Base-by-base conservation (phyloP, 2,329 filamentous ascomycete genomes). In the Fusarium piperis region DNA sequence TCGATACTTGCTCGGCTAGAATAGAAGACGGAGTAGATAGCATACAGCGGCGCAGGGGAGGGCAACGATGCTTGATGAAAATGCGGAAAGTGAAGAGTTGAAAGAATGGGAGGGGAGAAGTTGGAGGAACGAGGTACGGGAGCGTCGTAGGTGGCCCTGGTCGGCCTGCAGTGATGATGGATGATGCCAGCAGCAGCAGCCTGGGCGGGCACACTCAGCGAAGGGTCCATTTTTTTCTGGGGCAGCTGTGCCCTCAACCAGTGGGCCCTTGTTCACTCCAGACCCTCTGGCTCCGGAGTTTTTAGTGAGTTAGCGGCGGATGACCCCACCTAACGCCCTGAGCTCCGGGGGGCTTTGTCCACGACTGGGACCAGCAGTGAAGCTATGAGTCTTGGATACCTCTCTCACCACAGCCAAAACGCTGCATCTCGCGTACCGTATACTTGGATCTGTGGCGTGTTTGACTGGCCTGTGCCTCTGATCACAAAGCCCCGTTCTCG, bases 111-210 rank as follows among this genome's bases (percentile, higher is more conserved):
- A 62, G 70, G 46, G 71, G 64, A 65, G 60, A 59, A 73, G 51
- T 38, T 59, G 51, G 51, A 66, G 57, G 65, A 62, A 71, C 60
- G 64, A 68, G 70, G n/a, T n/a, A n/a, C n/a, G n/a, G n/a, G 70
- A 73, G 59, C 64, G 64, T 62, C 63, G 63, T 73, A 52, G 61
- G 61, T 36, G 46, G 56, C 53, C 57, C 46, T 46, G 32, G 59
- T 57, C 41, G 44, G 35, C 33, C 62, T 59, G 52, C 55, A 59
- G 46, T 60, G 38, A 56, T 74, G 67, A 71, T 73, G 59, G 72
- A 77, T 77, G 75, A 77, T 77, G 75, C 73, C 74, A 76, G 72
- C 75, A 75, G 68, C 63, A 76, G 75, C 58, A 77, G 74, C 75
- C 75, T 76, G 8, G 64, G 70, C 59, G 60, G 64, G 56, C 44